phyloP scores from a whole-genome alignment of 352 stramenopile genomes.

The Phytophthora tentaculata region DNA sequence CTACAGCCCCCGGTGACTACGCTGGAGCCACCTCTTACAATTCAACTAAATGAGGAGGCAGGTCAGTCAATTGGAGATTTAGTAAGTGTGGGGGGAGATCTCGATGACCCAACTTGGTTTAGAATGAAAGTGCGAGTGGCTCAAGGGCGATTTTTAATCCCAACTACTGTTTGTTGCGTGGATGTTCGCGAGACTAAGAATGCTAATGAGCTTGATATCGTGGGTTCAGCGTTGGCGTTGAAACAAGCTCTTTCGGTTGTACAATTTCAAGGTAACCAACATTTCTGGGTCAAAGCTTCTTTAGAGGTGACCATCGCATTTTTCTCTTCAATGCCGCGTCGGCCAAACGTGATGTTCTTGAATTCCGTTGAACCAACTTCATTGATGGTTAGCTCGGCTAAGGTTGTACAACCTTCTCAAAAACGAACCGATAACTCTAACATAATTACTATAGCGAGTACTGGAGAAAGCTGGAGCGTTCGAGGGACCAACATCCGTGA shows the following conservation, averaged over 20 bases:
- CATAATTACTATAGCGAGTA: no score
- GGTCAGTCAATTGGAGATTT: constrained; percentile 17
- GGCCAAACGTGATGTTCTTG: neutral
- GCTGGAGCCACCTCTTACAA: neutral
- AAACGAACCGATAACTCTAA: no score
- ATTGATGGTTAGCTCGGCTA: no score
- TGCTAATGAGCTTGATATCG: constrained; percentile 26
- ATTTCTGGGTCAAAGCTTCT: constrained; percentile 23
- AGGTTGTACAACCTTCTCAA: no score
- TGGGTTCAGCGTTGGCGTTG: constrained; percentile 22
- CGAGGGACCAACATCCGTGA: no score
- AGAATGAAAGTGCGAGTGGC: constrained; percentile 19
- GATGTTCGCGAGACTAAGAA: constrained; percentile 16
- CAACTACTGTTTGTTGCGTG: constrained; percentile 32
- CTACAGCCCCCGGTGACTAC: neutral
- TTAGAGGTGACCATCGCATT: constrained; percentile 14
- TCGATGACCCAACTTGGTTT: constrained; percentile 24
- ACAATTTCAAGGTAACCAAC: constrained; percentile 16
- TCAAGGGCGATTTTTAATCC: constrained; percentile 28
- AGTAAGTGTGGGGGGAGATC: constrained; percentile 17
- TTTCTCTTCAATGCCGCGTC: constrained; percentile 5
- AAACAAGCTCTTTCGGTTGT: constrained; percentile 17
- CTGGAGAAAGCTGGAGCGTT: no score
- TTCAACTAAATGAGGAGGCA: constrained; percentile 11
- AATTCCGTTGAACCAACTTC: constrained; percentile 13